These are phyloP conservation scores for Neurospora sublineolata DNA, from an alignment of 495 filamentous ascomycete genomes.

Conservation along the genomic window DNA sequence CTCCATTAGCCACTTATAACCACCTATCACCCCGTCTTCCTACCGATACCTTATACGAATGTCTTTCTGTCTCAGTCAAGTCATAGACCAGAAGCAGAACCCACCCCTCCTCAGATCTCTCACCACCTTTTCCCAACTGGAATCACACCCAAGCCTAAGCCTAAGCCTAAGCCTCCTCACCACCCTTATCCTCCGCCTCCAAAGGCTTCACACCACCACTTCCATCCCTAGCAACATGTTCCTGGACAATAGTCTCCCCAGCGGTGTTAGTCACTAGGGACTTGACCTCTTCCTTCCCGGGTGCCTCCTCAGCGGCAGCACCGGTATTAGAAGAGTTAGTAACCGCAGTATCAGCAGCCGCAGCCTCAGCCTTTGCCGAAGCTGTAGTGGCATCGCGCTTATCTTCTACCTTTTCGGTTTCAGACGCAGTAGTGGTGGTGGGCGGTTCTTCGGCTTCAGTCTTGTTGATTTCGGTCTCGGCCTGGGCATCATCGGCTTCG, in stretches of 20 bases:
- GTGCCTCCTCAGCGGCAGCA: neutral
- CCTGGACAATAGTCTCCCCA: conserved; percentile 39
- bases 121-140: neutral
- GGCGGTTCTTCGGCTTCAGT: neutral
- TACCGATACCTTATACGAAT: neutral
- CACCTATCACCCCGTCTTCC: no score
- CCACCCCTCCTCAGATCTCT: no score
- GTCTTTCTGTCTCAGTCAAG: no score
- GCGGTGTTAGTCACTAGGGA: conserved; percentile 45
- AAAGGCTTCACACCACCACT: conserved; percentile 4
- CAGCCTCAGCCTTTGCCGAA: neutral
- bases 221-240: conserved; percentile 25
- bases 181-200: conserved; percentile 25
- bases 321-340: neutral
- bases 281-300: conserved; percentile 12
- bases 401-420: neutral
- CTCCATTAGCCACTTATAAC: neutral
- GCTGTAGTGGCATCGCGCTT: neutral
- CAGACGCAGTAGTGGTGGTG: neutral
- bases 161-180: conserved; percentile 11
- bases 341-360: neutral
- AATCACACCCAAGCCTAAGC: neutral
- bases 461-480: conserved; percentile 5
- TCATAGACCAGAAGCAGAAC: no score
- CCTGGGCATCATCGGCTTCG: neutral